Evolutionary conservation across 805 yeast genomes (phyloP), one percentile per base, ranked within the genome.

Genomic region (Monosporozyma yasuniensis): DNA sequence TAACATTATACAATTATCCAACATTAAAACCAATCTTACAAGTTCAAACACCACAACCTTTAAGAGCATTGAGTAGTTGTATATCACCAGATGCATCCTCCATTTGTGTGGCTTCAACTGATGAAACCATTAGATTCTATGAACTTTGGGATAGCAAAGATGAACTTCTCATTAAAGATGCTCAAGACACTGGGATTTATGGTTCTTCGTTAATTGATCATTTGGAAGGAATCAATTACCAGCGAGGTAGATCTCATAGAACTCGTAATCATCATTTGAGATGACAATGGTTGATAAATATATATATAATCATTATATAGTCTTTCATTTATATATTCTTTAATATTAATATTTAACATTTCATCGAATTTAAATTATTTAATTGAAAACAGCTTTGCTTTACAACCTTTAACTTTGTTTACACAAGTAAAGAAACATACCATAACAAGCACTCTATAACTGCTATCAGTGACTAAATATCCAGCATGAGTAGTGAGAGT

Each of bases 41-140:
- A 52, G 82, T 82, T 1, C 74, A 72, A 19, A 74, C 83, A 0
- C 62, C 74, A 0, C 61, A 74, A 2, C 74, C 77, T 49, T 60
- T 80, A 25, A 72, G 96, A 54, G 81, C 83, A 0, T 62, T 88
- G 35, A 77, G 86, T 52, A 81, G 93, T 1, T 80, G 77, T 2
- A 52, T 74, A 7, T 83, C 95, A 0, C 88, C 89, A 7, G 84
- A 82, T 59, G 73, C 70, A 16, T 69, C 73, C 11, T 71, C 80
- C 1, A 68, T 89, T 0, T 84, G 91, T 52, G 79, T 85, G 1
- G 90, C 93, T 0, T 73, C 87, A 0, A 86, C 81, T 60, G 96
- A 88, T 64, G 83, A 81, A 53, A 82, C 93, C 0, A 77, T 89
- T 1, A 66, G 91, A 49, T 81, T 89, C 42, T 87, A 84, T 65